phyloP scores from a whole-genome alignment of 208 protist species.

The Leishmania mexicana region DNA sequence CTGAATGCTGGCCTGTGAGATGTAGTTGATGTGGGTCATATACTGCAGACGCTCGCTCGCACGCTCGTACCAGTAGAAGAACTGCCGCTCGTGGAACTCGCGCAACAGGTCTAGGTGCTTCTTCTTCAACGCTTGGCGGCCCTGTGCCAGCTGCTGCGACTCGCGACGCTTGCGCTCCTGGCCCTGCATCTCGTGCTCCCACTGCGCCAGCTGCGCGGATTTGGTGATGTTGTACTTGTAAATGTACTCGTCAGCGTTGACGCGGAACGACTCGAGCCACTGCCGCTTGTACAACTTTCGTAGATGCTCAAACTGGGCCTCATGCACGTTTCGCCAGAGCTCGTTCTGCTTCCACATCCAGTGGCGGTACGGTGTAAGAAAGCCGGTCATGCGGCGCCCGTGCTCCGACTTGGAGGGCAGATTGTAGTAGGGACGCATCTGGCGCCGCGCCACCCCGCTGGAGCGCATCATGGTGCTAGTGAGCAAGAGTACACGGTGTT shows the following conservation, averaged over 20 bases:
- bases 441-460: conserved; percentile 35
- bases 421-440: conserved; percentile 89
- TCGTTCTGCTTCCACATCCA: conserved; percentile 95
- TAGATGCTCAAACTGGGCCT: conserved; percentile 93
- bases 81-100: conserved; percentile 92
- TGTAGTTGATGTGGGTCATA: conserved; percentile 89
- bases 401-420: conserved; percentile 85
- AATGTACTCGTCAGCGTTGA: conserved; percentile 94
- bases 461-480: conserved; percentile 44
- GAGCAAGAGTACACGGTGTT: not conserved
- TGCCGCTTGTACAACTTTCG: conserved; percentile 92
- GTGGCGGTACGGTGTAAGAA: conserved; percentile 88
- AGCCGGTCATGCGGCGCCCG: conserved; percentile 88
- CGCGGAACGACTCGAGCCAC: conserved; percentile 91
- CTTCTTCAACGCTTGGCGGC: conserved; percentile 82
- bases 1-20: conserved; percentile 68
- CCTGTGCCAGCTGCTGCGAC: conserved; percentile 70
- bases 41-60: conserved; percentile 91
- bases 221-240: conserved; percentile 95
- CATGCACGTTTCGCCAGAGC: conserved; percentile 91
- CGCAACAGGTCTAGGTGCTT: conserved; percentile 91
- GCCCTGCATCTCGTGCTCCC: conserved; percentile 91
- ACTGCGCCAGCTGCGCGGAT: conserved; percentile 85
- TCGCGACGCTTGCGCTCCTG: conserved; percentile 87
- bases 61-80: conserved; percentile 94